Evolutionary conservation across 768 basidiomycete genomes (phyloP).

Genomic region (Glaciozyma martinii): DNA sequence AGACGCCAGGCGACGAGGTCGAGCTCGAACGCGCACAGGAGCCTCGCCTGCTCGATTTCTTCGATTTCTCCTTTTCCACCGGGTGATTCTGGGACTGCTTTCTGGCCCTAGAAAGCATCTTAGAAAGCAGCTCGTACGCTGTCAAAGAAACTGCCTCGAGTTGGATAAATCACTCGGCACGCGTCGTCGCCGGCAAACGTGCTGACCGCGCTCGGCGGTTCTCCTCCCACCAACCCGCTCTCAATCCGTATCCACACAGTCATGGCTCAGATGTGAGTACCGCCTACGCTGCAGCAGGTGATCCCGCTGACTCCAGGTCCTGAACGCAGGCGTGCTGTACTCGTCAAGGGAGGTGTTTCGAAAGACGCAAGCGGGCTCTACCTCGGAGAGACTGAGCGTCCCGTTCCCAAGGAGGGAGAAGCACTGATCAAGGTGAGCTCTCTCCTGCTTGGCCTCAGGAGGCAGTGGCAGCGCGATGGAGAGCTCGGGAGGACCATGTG

Average conservation of each 20-base stretch:
- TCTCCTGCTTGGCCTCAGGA: not conserved
- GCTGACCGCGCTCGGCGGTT: not conserved
- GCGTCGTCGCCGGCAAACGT: not conserved
- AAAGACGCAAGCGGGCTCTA: constrained; percentile 19
- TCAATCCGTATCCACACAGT: not conserved
- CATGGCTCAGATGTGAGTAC: constrained; percentile 10
- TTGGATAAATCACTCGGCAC: too few relatives aligned
- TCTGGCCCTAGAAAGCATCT: too few relatives aligned
- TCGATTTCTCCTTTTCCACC: too few relatives aligned
- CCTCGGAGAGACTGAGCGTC: constrained; percentile 27
- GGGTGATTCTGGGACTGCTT: too few relatives aligned
- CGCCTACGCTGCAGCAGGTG: not conserved
- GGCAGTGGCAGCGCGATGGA: not conserved
- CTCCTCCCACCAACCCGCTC: not conserved
- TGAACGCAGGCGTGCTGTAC: constrained; percentile 14
- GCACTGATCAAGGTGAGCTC: constrained; percentile 31
- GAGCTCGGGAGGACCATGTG: not conserved
- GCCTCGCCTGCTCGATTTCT: too few relatives aligned
- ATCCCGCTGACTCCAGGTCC: not conserved
- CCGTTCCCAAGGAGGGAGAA: constrained; percentile 21
- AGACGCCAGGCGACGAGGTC: not conserved
- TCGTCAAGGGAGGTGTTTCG: constrained; percentile 19
- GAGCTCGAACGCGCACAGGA: too few relatives aligned
- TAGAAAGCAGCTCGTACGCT: too few relatives aligned
- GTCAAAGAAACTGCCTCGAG: too few relatives aligned